phyloP scores from a whole-genome alignment of 1,139 yeast species.

The Debaryomyces robertsiae region DNA sequence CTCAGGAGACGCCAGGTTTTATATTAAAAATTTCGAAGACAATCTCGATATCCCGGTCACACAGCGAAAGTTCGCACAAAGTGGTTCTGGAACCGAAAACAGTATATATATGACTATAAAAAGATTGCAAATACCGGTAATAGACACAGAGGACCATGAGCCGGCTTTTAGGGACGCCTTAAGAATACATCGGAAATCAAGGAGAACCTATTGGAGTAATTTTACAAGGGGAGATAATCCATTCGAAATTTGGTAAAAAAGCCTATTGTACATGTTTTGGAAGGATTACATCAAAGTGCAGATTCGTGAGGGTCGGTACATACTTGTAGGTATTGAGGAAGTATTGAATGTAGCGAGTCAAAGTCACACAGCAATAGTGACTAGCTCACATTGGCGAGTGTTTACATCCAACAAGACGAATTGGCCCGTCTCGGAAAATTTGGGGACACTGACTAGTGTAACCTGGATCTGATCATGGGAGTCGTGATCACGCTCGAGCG shows the following conservation, averaged over 20 bases:
- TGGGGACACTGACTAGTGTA: constrained; percentile 69
- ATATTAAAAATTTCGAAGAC: constrained; percentile 7
- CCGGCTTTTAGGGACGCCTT: too few relatives aligned
- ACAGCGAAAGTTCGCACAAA: constrained; percentile 9
- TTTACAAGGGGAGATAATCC: too few relatives aligned
- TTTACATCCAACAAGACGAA: constrained; percentile 66
- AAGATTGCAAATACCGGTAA: too few relatives aligned
- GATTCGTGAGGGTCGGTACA: constrained; percentile 4
- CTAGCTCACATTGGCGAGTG: constrained; percentile 54
- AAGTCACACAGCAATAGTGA: constrained; percentile 20
- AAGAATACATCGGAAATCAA: too few relatives aligned
- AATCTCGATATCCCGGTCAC: constrained; percentile 7
- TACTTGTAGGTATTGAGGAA: not conserved
- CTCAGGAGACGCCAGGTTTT: constrained; percentile 4
- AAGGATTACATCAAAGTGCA: constrained; percentile 7
- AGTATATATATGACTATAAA: too few relatives aligned
- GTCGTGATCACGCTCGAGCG: constrained; percentile 7
- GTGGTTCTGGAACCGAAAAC: constrained; percentile 7
- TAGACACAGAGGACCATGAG: too few relatives aligned
- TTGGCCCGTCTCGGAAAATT: constrained; percentile 65
- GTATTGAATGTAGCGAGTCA: not conserved
- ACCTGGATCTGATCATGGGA: constrained; percentile 36
- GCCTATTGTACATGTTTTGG: not conserved
- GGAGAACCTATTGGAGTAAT: too few relatives aligned
- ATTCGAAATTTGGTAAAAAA: too few relatives aligned